Evolutionary conservation across 192 early-diverging fungal species (phyloP).

Genomic region (Coemansia sp.): DNA sequence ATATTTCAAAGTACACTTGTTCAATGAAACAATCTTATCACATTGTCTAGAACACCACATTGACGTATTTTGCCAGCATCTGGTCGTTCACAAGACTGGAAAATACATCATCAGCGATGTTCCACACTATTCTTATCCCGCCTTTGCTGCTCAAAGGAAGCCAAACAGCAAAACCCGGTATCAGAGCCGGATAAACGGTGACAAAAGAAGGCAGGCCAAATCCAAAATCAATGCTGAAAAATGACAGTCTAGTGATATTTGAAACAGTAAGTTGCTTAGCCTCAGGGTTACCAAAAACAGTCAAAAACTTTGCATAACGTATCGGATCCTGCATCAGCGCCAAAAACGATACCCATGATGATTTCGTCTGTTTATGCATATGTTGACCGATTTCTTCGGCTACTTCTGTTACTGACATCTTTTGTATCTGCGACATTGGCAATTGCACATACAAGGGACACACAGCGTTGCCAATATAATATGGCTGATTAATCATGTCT

Average conservation of each 20-base stretch:
- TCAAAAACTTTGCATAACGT: slow-evolving; percentile 31
- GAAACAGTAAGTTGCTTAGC: slow-evolving; percentile 38
- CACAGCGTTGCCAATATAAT: slow-evolving; percentile 42
- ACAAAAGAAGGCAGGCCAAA: slow-evolving; percentile 30
- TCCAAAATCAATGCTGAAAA: slow-evolving; percentile 40
- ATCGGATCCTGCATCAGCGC: slow-evolving; percentile 18
- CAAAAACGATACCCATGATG: slow-evolving; percentile 29
- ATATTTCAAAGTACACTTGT: not conserved
- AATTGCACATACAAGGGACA: slow-evolving; percentile 36
- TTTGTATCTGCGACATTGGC: not conserved
- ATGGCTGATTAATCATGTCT: slow-evolving; percentile 18
- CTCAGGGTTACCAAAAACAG: slow-evolving; percentile 30
- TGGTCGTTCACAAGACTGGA: slow-evolving; percentile 8
- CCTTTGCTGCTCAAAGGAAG: slow-evolving; percentile 24
- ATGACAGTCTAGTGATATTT: slow-evolving; percentile 29
- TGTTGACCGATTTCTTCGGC: slow-evolving; percentile 18
- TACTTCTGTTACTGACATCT: slow-evolving; percentile 5
- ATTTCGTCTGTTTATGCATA: slow-evolving; percentile 20
- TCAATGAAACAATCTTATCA: not conserved
- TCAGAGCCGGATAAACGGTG: slow-evolving; percentile 37
- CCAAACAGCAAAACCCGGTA: slow-evolving; percentile 42
- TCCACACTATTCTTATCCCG: slow-evolving; percentile 44
- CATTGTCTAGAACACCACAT: slow-evolving; percentile 20
- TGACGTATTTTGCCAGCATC: slow-evolving; percentile 27
- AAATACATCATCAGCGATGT: slow-evolving; percentile 16